A percentile compares a stretch with the other conserved stretches of the same genome.
phyloP scores from a whole-genome alignment of 2,329 filamentous ascomycete species.

The Ophiostoma triangulosporum region DNA sequence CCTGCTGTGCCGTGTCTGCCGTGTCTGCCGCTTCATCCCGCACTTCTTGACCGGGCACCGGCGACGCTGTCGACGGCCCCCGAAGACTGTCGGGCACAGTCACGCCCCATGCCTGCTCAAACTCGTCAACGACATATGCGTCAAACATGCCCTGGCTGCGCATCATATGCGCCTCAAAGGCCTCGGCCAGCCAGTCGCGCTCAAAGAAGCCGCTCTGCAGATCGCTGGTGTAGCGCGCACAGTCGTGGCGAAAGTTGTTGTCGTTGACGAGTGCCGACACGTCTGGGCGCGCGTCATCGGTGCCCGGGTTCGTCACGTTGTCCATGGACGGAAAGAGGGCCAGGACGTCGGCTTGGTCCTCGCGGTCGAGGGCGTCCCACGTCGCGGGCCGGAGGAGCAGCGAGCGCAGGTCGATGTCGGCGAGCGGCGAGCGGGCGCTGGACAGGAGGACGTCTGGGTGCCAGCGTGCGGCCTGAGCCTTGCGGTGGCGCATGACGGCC shows the following conservation, averaged over 20 bases:
- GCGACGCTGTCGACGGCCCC: neutral
- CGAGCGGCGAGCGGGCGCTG: constrained; percentile 23
- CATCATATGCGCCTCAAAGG: constrained; percentile 36
- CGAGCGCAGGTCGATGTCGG: constrained; percentile 21
- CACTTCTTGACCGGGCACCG: neutral
- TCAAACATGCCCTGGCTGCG: constrained; percentile 37
- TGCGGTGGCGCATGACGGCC: constrained; percentile 5
- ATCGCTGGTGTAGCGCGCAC: constrained; percentile 29
- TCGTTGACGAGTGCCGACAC: constrained; percentile 25
- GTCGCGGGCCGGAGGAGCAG: constrained; percentile 24
- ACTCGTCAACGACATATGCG: constrained; percentile 29
- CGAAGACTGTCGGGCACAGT: constrained; percentile 21
- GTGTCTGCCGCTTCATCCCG: neutral
- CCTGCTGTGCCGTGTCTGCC: neutral
- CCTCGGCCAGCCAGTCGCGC: constrained; percentile 36
- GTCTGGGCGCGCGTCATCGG: constrained; percentile 22
- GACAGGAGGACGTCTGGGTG: constrained; percentile 22
- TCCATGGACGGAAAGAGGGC: constrained; percentile 19
- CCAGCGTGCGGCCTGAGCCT: constrained; percentile 15
- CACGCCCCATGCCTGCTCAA: constrained; percentile 35
- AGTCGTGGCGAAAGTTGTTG: constrained; percentile 30
- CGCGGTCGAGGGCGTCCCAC: constrained; percentile 24
- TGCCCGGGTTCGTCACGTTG: constrained; percentile 19
- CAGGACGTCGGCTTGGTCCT: constrained; percentile 23
- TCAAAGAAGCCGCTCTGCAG: constrained; percentile 36